Base-by-base conservation (phyloP, 1,139 yeast genomes). In the Lodderomyces oxycetoniae region DNA sequence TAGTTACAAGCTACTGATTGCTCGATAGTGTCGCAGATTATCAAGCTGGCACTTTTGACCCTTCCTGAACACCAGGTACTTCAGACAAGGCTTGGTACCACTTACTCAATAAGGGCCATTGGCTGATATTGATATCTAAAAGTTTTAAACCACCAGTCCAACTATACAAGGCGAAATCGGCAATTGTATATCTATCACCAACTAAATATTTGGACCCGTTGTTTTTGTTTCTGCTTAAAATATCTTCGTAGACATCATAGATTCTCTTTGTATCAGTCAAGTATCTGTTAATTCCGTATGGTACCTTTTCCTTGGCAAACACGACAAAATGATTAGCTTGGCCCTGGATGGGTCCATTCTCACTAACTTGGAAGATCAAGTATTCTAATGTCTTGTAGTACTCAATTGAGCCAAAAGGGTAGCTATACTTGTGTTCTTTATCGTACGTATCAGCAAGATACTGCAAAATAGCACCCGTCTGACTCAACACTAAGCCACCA, bases 341-440 rank as follows among this genome's bases (percentile, higher is more conserved):
- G 8, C 83, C 82, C 44, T 69, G 76, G 67, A 72, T 71, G 37
- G 84, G 82, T 16, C 81, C 79, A 32, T 73, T 57, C 5, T 79
- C 79, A 0, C 79, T 74, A 55, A 73, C 67, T 50, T 74, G 81
- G 61, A 74, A 77, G 34, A 65, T 61, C 12, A 71, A 43, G 67
- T 78, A 64, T 40, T 75, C 77, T 40, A 71, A 48, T 46, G 68
- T 65, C 43, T 66, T 69, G 53, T 68, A 76, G 53, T 74, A 75
- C 31, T 64, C 57, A 20, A 51, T 56, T 13, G 77, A 55, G 3
- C 74, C 75, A 14, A 46, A 45, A 5, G 59, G 61, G 45, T 63
- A 77, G 28, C 74, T 67, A 47, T 54, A 72, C 49, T 71, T 69
- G 43, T 68, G 52, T 20, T 73, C 74, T 36, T 55, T 66, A 49